Conservation (phyloP, 176 grass and related monocot genomes). For the Canna indica region DNA sequence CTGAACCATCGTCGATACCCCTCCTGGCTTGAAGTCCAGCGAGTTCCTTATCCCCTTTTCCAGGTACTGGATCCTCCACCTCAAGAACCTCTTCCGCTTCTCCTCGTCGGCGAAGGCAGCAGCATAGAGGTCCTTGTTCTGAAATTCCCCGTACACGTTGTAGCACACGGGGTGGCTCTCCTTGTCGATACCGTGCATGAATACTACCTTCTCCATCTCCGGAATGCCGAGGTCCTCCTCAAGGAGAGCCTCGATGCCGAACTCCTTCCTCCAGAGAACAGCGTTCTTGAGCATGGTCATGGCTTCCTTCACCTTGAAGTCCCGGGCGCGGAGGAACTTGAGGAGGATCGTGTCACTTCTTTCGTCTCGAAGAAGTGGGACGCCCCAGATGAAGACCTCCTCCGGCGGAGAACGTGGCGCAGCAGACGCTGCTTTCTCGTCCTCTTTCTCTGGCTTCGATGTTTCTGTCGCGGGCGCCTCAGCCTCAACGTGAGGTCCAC, state of each 20-base stretch:
- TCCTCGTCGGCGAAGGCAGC: conserved; percentile 84
- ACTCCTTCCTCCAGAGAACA: conserved; percentile 85
- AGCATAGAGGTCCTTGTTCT: conserved; percentile 88
- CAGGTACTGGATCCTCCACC: conserved; percentile 87
- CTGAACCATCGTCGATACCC: conserved; percentile 83
- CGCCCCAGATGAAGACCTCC: conserved; percentile 67
- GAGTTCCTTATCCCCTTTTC: conserved; percentile 70
- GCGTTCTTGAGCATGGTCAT: conserved; percentile 74
- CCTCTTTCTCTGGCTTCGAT: conserved; percentile 6
- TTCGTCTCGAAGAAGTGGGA: conserved; percentile 75
- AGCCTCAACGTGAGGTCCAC: conserved; percentile 22
- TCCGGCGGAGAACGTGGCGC: neutral
- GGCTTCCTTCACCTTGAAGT: conserved; percentile 92
- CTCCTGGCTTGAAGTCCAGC: conserved; percentile 67
- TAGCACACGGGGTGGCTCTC: conserved; percentile 90
- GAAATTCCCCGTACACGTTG: conserved; percentile 91
- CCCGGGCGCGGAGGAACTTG: conserved; percentile 90
- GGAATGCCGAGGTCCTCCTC: conserved; percentile 54
- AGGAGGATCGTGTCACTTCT: conserved; percentile 68
- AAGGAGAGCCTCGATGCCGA: conserved; percentile 59
- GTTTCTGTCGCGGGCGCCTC: conserved; percentile 13
- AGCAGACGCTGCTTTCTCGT: neutral
- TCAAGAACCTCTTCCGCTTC: conserved; percentile 76
- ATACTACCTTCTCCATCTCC: conserved; percentile 80
- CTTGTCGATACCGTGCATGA: conserved; percentile 52